phyloP scores from a whole-genome alignment of 495 filamentous ascomycete species.

The Lichina pygmaea region DNA sequence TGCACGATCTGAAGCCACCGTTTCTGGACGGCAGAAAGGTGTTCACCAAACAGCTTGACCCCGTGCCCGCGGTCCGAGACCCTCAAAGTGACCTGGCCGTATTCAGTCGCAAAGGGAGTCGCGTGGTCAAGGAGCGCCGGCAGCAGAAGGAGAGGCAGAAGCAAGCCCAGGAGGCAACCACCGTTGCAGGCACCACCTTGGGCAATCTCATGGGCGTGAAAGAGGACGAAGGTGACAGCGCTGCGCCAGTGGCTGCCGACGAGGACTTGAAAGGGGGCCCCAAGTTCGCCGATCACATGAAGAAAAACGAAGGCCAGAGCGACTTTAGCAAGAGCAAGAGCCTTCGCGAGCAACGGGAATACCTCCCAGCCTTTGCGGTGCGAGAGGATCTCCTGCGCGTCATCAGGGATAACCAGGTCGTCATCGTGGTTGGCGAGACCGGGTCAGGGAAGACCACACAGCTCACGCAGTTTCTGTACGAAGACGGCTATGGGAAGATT shows the following conservation, averaged over 20 bases:
- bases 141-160: slow-evolving; percentile 85
- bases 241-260: slow-evolving; percentile 47
- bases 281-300: slow-evolving; percentile 80
- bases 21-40: slow-evolving; percentile 87
- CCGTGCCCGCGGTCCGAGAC: slow-evolving; percentile 77
- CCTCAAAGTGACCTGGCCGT: slow-evolving; percentile 98
- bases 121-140: slow-evolving; percentile 68
- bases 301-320: slow-evolving; percentile 70
- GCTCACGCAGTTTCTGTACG: slow-evolving; percentile 81
- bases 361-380: slow-evolving; percentile 85
- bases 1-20: slow-evolving; percentile 83
- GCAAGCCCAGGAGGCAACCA: slow-evolving; percentile 88
- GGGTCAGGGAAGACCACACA: slow-evolving; percentile 95
- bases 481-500: slow-evolving; percentile 66
- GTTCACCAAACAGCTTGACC: slow-evolving; percentile 93
- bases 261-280: slow-evolving; percentile 37
- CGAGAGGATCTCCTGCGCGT: slow-evolving; percentile 84
- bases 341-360: slow-evolving; percentile 77
- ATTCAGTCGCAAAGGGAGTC: slow-evolving; percentile 87
- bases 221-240: slow-evolving; percentile 82
- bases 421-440: slow-evolving; percentile 89
- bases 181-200: slow-evolving; percentile 68
- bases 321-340: slow-evolving; percentile 82
- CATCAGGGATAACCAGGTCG: slow-evolving; percentile 88
- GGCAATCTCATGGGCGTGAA: slow-evolving; percentile 89